phyloP scores from a whole-genome alignment of 345 rosid species.

The Citrus mangshanensis region DNA sequence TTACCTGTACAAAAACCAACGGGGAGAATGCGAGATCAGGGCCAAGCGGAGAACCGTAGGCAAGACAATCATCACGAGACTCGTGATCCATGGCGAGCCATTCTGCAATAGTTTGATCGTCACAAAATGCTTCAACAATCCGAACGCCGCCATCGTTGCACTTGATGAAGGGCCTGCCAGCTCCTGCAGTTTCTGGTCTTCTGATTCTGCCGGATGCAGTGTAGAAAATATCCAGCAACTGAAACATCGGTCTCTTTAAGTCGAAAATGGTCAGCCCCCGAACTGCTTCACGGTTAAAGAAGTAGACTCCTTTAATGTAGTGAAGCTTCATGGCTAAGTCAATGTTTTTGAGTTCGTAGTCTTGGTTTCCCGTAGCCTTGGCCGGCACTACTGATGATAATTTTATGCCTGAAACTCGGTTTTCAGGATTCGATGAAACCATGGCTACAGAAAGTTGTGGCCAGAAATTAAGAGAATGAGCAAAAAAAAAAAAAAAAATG shows the following conservation, averaged over 20 bases:
- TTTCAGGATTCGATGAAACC: background rate
- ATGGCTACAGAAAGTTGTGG: background rate
- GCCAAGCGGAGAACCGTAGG: conserved; percentile 46
- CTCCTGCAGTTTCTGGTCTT: conserved; percentile 23
- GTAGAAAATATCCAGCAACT: conserved; percentile 34
- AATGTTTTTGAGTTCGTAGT: conserved; percentile 37
- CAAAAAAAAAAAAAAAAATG: too few relatives aligned
- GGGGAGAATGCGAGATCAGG: conserved; percentile 81
- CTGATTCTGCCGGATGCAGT: conserved; percentile 56
- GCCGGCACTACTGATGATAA: conserved; percentile 69
- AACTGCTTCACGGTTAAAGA: conserved; percentile 38
- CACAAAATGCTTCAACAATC: conserved; percentile 48
- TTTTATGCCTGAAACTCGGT: conserved; percentile 32
- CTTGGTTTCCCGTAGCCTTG: conserved; percentile 34
- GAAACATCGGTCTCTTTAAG: conserved; percentile 47
- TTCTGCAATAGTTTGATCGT: conserved; percentile 42
- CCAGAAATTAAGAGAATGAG: background rate
- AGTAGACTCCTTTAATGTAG: conserved; percentile 59
- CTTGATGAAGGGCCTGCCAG: conserved; percentile 48
- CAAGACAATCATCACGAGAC: conserved; percentile 33
- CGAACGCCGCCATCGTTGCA: conserved; percentile 83
- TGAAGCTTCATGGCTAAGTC: conserved; percentile 84
- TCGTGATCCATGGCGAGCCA: conserved; percentile 33
- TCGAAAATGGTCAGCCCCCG: conserved; percentile 33
- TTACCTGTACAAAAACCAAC: conserved; percentile 64